phyloP scores from a whole-genome alignment of 169 alveolate species.

The Toxoplasma gondii region DNA sequence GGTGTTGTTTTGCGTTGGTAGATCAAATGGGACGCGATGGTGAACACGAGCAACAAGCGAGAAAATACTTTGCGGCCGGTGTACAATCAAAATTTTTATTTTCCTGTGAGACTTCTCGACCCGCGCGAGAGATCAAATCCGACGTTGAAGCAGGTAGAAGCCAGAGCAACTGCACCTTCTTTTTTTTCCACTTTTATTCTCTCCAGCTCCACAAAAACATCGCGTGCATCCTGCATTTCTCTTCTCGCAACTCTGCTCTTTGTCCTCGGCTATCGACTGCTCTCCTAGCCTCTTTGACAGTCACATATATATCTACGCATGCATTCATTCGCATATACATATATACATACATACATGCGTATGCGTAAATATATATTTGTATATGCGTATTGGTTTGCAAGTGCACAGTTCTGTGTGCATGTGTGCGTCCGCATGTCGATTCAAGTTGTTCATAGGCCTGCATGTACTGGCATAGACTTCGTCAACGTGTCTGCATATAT shows the following conservation, averaged over 20 bases:
- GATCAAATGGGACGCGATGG: constrained; percentile 66
- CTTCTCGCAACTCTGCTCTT: not conserved
- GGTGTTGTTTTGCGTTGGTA: not conserved
- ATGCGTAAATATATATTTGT: no score
- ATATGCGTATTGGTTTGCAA: not conserved
- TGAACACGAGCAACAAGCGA: constrained; percentile 65
- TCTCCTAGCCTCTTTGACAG: not conserved
- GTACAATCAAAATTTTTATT: constrained; percentile 76
- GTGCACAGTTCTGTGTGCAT: not conserved
- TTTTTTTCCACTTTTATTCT: no score
- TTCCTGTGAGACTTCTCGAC: constrained; percentile 76
- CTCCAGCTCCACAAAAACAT: not conserved
- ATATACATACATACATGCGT: not conserved
- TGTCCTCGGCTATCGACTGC: not conserved
- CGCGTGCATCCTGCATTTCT: not conserved
- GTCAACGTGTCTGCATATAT: no score
- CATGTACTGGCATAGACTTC: not conserved
- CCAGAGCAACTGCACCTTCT: not conserved
- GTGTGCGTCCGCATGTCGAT: not conserved
- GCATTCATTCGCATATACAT: not conserved
- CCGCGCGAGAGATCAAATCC: constrained; percentile 69
- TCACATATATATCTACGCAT: no score
- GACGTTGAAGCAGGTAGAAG: constrained; percentile 50
- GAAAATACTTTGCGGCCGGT: constrained; percentile 77
- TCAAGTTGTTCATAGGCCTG: not conserved